phyloP scores from a whole-genome alignment of 2,329 filamentous ascomycete genomes.

The Dactylellina drechsleri region DNA sequence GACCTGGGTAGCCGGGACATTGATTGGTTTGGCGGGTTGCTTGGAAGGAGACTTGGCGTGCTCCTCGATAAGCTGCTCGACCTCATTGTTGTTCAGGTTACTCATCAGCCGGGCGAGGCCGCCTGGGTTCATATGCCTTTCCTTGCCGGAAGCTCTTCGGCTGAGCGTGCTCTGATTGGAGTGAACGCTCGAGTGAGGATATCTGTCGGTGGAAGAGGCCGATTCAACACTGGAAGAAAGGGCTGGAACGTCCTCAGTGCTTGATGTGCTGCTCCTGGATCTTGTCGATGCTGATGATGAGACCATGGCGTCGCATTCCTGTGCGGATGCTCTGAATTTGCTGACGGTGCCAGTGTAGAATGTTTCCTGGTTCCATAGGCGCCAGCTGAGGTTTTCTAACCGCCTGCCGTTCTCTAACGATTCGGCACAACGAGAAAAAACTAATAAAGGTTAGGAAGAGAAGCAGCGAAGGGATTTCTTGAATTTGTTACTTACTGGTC shows the following conservation, averaged over 20 bases:
- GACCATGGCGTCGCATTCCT: slow-evolving; percentile 11
- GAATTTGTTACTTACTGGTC: slow-evolving; percentile 75
- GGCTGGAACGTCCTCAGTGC: slow-evolving; percentile 73
- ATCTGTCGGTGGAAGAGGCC: slow-evolving; percentile 70
- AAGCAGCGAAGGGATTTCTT: slow-evolving; percentile 5
- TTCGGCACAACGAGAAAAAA: slow-evolving; percentile 93
- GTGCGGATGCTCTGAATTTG: slow-evolving; percentile 44
- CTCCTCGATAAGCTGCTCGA: slow-evolving; percentile 50
- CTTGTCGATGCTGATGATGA: slow-evolving; percentile 44
- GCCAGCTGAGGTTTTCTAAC: slow-evolving; percentile 94
- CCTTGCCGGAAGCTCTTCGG: slow-evolving; percentile 70
- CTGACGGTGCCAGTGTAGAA: slow-evolving; percentile 69
- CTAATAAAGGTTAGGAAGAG: slow-evolving; percentile 63
- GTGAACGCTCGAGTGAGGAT: slow-evolving; percentile 69
- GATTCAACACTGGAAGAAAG: slow-evolving; percentile 83
- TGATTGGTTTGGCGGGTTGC: slow-evolving; percentile 61
- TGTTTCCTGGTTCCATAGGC: slow-evolving; percentile 92
- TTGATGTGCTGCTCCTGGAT: slow-evolving; percentile 60
- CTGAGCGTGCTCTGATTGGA: slow-evolving; percentile 64
- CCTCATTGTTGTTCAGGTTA: slow-evolving; percentile 56
- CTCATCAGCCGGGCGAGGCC: slow-evolving; percentile 84
- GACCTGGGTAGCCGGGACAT: slow-evolving; percentile 56
- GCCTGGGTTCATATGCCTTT: slow-evolving; percentile 90
- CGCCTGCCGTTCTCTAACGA: slow-evolving; percentile 92
- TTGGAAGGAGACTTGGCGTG: slow-evolving; percentile 50